Evolutionary conservation across 768 basidiomycete genomes (phyloP).

Genomic region (Pisolithus marmoratus): DNA sequence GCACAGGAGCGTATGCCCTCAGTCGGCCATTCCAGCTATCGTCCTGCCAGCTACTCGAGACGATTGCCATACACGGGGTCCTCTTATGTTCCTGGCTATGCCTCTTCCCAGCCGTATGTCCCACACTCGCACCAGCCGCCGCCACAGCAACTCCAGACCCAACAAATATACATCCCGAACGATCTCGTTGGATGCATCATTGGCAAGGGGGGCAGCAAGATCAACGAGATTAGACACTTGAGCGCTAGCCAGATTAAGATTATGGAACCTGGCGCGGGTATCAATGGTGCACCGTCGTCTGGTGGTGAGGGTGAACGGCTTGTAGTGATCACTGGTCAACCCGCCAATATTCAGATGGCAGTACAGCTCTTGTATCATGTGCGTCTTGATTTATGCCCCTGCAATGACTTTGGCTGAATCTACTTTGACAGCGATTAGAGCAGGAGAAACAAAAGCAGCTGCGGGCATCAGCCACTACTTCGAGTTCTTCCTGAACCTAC

Average conservation of each 20-base stretch:
- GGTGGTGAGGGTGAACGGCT: conserved; percentile 84
- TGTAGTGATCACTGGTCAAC: conserved; percentile 96
- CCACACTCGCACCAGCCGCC: conserved; percentile 51
- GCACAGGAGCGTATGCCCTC: conserved; percentile 81
- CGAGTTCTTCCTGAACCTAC: conserved; percentile 17
- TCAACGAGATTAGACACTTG: conserved; percentile 96
- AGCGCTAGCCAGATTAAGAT: conserved; percentile 97
- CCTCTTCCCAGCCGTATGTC: conserved; percentile 39
- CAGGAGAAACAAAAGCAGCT: conserved; percentile 87
- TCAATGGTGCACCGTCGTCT: conserved; percentile 65
- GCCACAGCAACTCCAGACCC: conserved; percentile 80
- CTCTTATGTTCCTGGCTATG: conserved; percentile 68
- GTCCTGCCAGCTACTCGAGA: conserved; percentile 56
- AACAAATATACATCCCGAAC: conserved; percentile 98
- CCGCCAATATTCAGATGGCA: conserved; percentile 93
- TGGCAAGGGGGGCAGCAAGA: conserved; percentile 96
- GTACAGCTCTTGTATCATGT: conserved; percentile 88
- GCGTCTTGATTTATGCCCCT: conserved; percentile 23
- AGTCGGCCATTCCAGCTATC: conserved; percentile 50
- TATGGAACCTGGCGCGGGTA: conserved; percentile 89
- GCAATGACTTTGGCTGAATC: conserved; percentile 2
- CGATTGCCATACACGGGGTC: conserved; percentile 46
- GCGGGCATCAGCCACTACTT: conserved; percentile 28
- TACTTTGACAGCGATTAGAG: conserved; percentile 61
- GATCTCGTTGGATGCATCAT: conserved; percentile 97